Conservation (phyloP, 495 filamentous ascomycete species). For the Cercophora scortea region DNA sequence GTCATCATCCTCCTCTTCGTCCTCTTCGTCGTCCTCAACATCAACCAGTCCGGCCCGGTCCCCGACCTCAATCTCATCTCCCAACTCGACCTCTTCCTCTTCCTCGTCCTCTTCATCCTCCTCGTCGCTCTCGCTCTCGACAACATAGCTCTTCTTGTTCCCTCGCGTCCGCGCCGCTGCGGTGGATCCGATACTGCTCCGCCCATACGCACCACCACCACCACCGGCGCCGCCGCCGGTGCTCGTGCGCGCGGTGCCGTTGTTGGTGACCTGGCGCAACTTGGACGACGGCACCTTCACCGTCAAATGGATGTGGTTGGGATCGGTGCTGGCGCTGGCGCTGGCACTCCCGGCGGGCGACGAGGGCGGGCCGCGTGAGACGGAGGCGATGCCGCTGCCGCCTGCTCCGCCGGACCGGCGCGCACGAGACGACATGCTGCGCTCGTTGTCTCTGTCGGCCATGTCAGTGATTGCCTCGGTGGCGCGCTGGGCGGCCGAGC, state of each 20-base stretch:
- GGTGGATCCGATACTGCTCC: constrained; percentile 43
- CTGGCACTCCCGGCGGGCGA: constrained; percentile 21
- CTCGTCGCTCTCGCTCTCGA: constrained; percentile 51
- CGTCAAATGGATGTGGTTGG: constrained; percentile 64
- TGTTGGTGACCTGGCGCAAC: constrained; percentile 65
- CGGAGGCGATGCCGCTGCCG: constrained; percentile 33
- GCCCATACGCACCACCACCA: constrained; percentile 19
- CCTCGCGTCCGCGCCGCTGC: constrained; percentile 50
- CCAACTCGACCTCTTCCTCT: constrained; percentile 22
- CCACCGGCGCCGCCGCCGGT: constrained; percentile 14
- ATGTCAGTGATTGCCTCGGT: constrained; percentile 43
- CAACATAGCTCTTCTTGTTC: constrained; percentile 60
- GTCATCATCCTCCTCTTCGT: constrained; percentile 16
- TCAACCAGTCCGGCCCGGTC: constrained; percentile 26
- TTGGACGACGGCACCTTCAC: constrained; percentile 80
- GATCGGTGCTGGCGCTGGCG: constrained; percentile 42
- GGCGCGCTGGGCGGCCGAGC: constrained; percentile 41
- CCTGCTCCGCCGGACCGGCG: constrained; percentile 38
- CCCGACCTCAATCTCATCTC: constrained; percentile 32
- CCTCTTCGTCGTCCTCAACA: constrained; percentile 20
- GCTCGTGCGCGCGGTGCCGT: constrained; percentile 25
- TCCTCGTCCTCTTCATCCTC: constrained; percentile 41
- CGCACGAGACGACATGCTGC: constrained; percentile 41
- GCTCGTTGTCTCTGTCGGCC: constrained; percentile 40
- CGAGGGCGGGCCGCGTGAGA: constrained; percentile 48